phyloP scores from a whole-genome alignment of 2,329 filamentous ascomycete species.

The Cladosporium cucumerinum region DNA sequence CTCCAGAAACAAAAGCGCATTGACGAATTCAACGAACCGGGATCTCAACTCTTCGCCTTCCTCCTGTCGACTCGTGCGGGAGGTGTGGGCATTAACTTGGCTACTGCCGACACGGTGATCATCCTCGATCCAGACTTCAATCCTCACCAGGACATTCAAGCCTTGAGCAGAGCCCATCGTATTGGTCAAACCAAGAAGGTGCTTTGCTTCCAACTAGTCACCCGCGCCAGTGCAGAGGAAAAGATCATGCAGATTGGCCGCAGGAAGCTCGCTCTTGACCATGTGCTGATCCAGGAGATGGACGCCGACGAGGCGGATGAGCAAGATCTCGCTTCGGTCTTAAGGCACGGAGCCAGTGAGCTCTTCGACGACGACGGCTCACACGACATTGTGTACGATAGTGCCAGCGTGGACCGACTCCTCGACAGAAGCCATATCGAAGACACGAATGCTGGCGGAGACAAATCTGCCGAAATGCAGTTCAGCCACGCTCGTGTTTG shows the following conservation, averaged over 20 bases:
- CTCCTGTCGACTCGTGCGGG: slow-evolving; percentile 90
- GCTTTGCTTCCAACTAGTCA: slow-evolving; percentile 91
- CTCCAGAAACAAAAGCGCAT: slow-evolving; percentile 92
- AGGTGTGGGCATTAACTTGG: slow-evolving; percentile 95
- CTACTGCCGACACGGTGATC: slow-evolving; percentile 95
- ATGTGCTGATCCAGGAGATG: slow-evolving; percentile 90
- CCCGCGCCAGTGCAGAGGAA: slow-evolving; percentile 83
- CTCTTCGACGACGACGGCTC: slow-evolving; percentile 76
- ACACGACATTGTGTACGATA: slow-evolving; percentile 76
- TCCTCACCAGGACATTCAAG: slow-evolving; percentile 95
- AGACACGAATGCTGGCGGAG: slow-evolving; percentile 59
- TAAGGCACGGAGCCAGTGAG: slow-evolving; percentile 81
- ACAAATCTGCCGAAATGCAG: slow-evolving; percentile 68
- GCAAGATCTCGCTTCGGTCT: slow-evolving; percentile 79
- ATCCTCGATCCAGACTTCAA: slow-evolving; percentile 98
- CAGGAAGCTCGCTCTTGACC: slow-evolving; percentile 93
- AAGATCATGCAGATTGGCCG: slow-evolving; percentile 94
- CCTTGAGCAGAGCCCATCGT: slow-evolving; percentile 86
- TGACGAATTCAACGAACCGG: slow-evolving; percentile 84
- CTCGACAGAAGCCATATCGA: slow-evolving; percentile 84
- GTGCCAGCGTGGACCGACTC: slow-evolving; percentile 77
- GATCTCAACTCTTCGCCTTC: slow-evolving; percentile 83
- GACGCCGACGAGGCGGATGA: slow-evolving; percentile 75
- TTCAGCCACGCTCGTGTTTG: slow-evolving; percentile 91
- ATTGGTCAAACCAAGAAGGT: slow-evolving; percentile 97